Base-by-base conservation (phyloP, 2,329 filamentous ascomycete species). In the Ophidiomyces ophidiicola region DNA sequence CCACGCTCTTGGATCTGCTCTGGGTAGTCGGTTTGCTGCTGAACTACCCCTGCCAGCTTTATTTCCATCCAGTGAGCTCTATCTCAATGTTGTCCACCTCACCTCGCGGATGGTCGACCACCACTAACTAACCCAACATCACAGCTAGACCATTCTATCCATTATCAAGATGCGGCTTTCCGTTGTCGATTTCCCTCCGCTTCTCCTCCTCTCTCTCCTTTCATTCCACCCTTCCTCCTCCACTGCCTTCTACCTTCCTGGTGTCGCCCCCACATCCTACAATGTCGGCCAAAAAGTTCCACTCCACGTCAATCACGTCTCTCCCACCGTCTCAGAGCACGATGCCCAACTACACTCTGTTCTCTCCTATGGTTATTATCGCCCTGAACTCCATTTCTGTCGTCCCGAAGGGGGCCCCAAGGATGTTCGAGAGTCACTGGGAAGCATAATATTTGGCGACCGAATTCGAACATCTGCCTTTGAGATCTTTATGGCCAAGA, bases 381-480 rank as follows among this genome's bases (percentile, higher is more conserved):
- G 90, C 52, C 74, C 78, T 4, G 73, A 73, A 3, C 93, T 98
- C 62, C 78, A 82, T 55, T 94, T 94, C 68, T 98, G 90, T 62
- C 66, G 73, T 50, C 90, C 88, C 1, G 66, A 81, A 41, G 78
- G 70, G 44, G 84, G 84, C 2, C 78, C 86, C 6, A 62, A 87
- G 57, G 74, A 82, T 66, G 76, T 93, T 15, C 79, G 83, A 28
- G 90, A 94, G 64, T 90, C 83, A 48, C 63, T 98, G 47, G 90
- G 90, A 17, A 94, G 88, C 68, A 98, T 98, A 56, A 64, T 98
- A 36, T 98, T 98, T 52, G 90, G 90, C 50, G 90, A 98, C 64
- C 77, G 90, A 41, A 98, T 98, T 65, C 85, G 85, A 66, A 93
- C 85, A n/a, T 96, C 88, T 24, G 84, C 88, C 0, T 94, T 93